These are phyloP conservation scores for Pugionium cornutum DNA, from an alignment of 345 rosid species.

Conservation along the genomic window DNA sequence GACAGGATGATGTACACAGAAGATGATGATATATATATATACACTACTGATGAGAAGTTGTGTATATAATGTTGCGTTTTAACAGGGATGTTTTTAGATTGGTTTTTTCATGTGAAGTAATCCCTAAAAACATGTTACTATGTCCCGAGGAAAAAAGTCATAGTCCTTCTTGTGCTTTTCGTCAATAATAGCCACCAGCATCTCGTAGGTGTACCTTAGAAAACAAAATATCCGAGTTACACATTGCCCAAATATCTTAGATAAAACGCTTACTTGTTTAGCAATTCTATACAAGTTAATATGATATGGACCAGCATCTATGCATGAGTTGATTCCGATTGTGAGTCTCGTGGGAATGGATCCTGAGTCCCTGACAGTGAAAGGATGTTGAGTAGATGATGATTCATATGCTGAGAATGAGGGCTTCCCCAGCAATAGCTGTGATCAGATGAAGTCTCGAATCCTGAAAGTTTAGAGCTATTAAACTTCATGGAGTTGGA, in stretches of 20 bases:
- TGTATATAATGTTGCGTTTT: slow-evolving; percentile 34
- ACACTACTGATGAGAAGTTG: slow-evolving; percentile 18
- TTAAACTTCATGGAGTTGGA: slow-evolving; percentile 51
- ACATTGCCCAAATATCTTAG: background rate
- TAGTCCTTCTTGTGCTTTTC: slow-evolving; percentile 80
- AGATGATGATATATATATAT: background rate
- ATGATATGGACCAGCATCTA: slow-evolving; percentile 67
- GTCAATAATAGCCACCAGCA: slow-evolving; percentile 91
- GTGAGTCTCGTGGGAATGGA: slow-evolving; percentile 46
- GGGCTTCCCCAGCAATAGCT: slow-evolving; percentile 93
- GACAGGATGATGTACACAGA: slow-evolving; percentile 10
- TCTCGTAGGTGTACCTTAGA: slow-evolving; percentile 88
- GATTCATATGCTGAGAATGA: slow-evolving; percentile 51
- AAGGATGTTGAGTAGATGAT: slow-evolving; percentile 52
- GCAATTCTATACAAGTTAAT: slow-evolving; percentile 78
- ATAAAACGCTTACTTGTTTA: slow-evolving; percentile 64
- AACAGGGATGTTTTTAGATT: background rate
- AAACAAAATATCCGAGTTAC: slow-evolving; percentile 20
- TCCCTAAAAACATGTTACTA: slow-evolving; percentile 56
- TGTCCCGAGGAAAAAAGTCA: slow-evolving; percentile 55
- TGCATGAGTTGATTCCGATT: slow-evolving; percentile 47
- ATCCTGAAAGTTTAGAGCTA: slow-evolving; percentile 52
- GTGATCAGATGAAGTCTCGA: slow-evolving; percentile 76
- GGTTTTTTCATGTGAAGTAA: slow-evolving; percentile 37
- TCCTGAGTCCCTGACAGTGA: slow-evolving; percentile 50